Evolutionary conservation across 148 eudicot genomes (phyloP), one percentile per base, ranked within the genome.

Genomic region (Vaccinium darrowii): DNA sequence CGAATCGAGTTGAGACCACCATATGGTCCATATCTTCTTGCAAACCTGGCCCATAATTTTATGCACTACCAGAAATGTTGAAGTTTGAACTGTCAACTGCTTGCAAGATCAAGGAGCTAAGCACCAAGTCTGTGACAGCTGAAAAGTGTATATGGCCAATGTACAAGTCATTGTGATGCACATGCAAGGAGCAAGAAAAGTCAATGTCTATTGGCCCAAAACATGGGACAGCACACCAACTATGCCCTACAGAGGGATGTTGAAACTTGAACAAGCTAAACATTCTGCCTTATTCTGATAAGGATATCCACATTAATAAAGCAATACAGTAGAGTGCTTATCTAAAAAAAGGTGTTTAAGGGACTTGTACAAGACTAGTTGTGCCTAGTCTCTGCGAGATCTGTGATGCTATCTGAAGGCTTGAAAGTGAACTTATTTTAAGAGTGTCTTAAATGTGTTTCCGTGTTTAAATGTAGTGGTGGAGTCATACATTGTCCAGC

Each of bases 321-420:
- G 25, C 33, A 76, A 49, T 76, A 52, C 25, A 49, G 52, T 11
- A 7, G 3, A 15, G 36, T 53, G 63, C 11, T 54, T 54, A 78
- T 53, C 81, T 52, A 53, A 79, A 54, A 54, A 13, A 14, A 13
- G 49, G n/a, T 54, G 49, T 79, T 78, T 78, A 21, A 1, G 21
- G 23, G 54, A 23, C 47, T 78, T 30, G 16, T 21, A 47, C 30
- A 25, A n/a, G 56, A 23, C 54, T 4, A 15, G 0, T 47, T 79
- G 56, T 53, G 43, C 36, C 33, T 1, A 7, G 39, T 52, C 57
- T 25, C 47, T 25, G 36, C 19, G n/a, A 23, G 62, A 79, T 53
- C 63, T 79, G 47, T 18, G 43, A 79, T 79, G 81, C 65, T 53
- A 75, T 19, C 54, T 73, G 52, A 75, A 75, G 53, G 78, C 78